Conservation (phyloP, 768 basidiomycete genomes). For the Sarcomyxa edulis region DNA sequence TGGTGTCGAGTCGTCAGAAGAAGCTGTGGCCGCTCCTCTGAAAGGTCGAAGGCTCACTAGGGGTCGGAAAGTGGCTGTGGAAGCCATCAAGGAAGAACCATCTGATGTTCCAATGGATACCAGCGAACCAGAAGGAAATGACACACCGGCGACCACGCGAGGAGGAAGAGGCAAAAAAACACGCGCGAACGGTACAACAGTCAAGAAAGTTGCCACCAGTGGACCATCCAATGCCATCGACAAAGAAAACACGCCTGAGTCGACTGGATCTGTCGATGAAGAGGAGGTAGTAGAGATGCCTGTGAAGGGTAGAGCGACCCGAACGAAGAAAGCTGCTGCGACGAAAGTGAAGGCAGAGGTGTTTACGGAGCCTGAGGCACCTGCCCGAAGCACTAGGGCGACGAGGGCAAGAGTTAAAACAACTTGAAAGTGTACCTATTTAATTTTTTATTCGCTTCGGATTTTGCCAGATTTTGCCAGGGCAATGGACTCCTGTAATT, state of each 20-base stretch:
- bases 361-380: conserved; percentile 13
- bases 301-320: conserved; percentile 30
- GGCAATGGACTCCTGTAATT: no score
- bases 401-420: conserved; percentile 29
- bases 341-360: conserved; percentile 17
- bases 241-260: conserved; percentile 38
- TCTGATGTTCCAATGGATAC: neutral
- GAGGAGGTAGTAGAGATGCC: conserved; percentile 21
- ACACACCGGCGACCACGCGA: conserved; percentile 2
- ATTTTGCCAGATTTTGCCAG: neutral
- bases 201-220: conserved; percentile 10
- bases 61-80: conserved; percentile 15
- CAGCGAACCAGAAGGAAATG: neutral
- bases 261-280: conserved; percentile 14
- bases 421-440: conserved; percentile 14
- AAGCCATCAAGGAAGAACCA: conserved; percentile 6
- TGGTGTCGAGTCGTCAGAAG: conserved; percentile 10
- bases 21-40: conserved; percentile 6
- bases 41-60: conserved; percentile 13
- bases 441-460: neutral
- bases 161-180: conserved; percentile 23
- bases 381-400: conserved; percentile 20
- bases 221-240: conserved; percentile 17
- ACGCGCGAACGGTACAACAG: conserved; percentile 29
- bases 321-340: conserved; percentile 19